A percentile compares a stretch with the other conserved stretches of the same genome.
phyloP scores from a whole-genome alignment of 1,284 basidiomycete genomes.

The Prillingera fragicola region DNA sequence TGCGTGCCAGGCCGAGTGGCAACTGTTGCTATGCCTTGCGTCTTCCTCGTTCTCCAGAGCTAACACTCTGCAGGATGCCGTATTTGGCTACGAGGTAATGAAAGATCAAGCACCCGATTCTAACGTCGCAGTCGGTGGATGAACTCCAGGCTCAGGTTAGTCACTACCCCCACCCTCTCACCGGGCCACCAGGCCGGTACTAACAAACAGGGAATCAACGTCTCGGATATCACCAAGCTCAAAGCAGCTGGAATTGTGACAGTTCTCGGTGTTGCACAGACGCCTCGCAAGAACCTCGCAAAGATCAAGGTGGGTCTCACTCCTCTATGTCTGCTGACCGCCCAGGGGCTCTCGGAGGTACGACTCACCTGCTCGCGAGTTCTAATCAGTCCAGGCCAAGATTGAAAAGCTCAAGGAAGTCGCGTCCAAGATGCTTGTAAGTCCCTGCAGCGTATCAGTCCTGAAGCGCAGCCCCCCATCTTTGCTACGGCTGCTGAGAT shows the following conservation, averaged over 20 bases:
- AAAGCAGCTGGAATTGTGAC: conserved; percentile 58
- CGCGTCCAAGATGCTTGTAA: conserved; percentile 72
- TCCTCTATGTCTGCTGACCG: conserved; percentile 6
- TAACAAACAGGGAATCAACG: conserved; percentile 71
- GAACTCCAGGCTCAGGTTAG: conserved; percentile 80
- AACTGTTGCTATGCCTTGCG: neutral
- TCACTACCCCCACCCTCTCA: conserved; percentile 1
- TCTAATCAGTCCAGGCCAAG: conserved; percentile 56
- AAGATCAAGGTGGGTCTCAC: conserved; percentile 71
- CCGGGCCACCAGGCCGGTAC: too few species aligned
- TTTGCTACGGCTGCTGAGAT: conserved; percentile 86
- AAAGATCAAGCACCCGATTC: neutral
- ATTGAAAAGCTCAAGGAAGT: conserved; percentile 96
- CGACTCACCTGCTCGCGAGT: too few species aligned
- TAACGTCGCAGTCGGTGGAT: conserved; percentile 76
- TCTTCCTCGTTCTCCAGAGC: neutral
- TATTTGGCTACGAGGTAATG: conserved; percentile 21
- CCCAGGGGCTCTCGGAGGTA: conserved; percentile 42
- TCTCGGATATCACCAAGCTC: conserved; percentile 86
- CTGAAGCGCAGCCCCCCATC: conserved; percentile 62
- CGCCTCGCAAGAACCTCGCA: conserved; percentile 73
- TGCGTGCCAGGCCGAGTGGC: neutral
- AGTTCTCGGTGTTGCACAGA: conserved; percentile 55
- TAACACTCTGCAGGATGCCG: conserved; percentile 3
- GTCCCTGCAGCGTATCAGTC: neutral